Base-by-base conservation (phyloP, 2,329 filamentous ascomycete species). In the Metarhizium sp. region DNA sequence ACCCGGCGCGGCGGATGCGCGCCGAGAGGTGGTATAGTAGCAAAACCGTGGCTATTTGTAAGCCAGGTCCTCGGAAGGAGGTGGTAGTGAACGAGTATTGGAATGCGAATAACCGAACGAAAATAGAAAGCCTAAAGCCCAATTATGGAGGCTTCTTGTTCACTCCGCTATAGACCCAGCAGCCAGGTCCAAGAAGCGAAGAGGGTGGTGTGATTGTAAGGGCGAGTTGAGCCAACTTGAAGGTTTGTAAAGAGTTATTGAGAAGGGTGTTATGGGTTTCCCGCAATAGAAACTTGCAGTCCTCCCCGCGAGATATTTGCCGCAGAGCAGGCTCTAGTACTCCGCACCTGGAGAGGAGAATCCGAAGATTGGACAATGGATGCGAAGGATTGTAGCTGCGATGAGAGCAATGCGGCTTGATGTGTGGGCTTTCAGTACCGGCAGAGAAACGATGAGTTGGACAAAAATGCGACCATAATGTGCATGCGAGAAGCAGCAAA, bases 61-160 rank as follows among this genome's bases (percentile, higher is more conserved):
- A 52, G 53, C 36, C 36, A 29, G 38, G 32, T 49, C 4, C 18
- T 43, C 14, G 16, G 10, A 6, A 45, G 47, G 46, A 38, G n/a
- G 13, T 49, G 14, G 30, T 29, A 38, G 43, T 51, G 25, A 29
- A 40, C 4, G 13, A 18, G 8, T 29, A 16, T 14, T 48, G 8
- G 25, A 29, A 14, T 11, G 25, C 20, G 13, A n/a, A 48, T 16
- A 16, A 48, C 18, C 10, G 49, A 46, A 8, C 7, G 30, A 34
- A 32, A 43, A 50, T 13, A 42, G 16, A 5, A 38, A 47, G 32
- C 32, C 32, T 11, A 34, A 34, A 25, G 14, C 20, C 54, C 63
- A 92, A 77, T 96, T 97, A 97, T 81, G 92, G 92, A 72, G 94
- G 92, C 78, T 95, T 92, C 80, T 91, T 94, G 80, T 94, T 90